phyloP scores from a whole-genome alignment of 2,329 filamentous ascomycete genomes.

The Aspergillus ruber region DNA sequence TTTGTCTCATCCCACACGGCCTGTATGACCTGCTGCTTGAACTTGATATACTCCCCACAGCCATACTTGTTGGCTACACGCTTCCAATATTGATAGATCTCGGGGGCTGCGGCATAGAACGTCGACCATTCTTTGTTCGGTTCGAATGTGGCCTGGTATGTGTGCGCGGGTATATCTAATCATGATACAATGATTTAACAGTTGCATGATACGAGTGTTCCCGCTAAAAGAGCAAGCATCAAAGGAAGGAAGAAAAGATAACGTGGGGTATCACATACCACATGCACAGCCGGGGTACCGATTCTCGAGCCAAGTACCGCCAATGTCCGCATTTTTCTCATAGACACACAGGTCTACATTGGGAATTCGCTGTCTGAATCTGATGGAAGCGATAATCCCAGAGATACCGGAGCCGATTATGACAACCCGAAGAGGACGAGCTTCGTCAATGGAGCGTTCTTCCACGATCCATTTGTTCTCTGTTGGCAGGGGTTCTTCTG shows the following conservation, averaged over 20 bases:
- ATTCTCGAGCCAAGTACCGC: conserved; percentile 32
- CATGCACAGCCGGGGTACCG: conserved; percentile 33
- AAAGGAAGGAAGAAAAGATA: background rate
- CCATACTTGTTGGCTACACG: conserved; percentile 38
- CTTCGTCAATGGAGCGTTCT: conserved; percentile 27
- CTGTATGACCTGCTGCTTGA: conserved; percentile 39
- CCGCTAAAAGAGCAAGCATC: too few relatives aligned
- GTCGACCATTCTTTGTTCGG: conserved; percentile 43
- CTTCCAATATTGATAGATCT: conserved; percentile 47
- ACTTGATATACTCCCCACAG: conserved; percentile 43
- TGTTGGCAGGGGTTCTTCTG: background rate
- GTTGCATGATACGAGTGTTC: background rate
- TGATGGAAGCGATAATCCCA: conserved; percentile 33
- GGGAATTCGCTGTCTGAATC: conserved; percentile 30
- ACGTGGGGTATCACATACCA: conserved; percentile 14
- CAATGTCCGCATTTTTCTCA: conserved; percentile 29
- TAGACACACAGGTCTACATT: conserved; percentile 32
- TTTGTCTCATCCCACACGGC: conserved; percentile 39
- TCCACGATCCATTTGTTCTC: conserved; percentile 16
- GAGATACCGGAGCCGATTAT: conserved; percentile 36
- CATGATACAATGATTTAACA: background rate
- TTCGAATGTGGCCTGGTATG: conserved; percentile 48
- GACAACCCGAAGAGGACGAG: conserved; percentile 26
- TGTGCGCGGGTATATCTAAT: conserved; percentile 41
- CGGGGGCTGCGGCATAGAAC: conserved; percentile 43